Evolutionary conservation across 352 stramenopile species (phyloP).

Genomic region (Phytophthora kernoviae): DNA sequence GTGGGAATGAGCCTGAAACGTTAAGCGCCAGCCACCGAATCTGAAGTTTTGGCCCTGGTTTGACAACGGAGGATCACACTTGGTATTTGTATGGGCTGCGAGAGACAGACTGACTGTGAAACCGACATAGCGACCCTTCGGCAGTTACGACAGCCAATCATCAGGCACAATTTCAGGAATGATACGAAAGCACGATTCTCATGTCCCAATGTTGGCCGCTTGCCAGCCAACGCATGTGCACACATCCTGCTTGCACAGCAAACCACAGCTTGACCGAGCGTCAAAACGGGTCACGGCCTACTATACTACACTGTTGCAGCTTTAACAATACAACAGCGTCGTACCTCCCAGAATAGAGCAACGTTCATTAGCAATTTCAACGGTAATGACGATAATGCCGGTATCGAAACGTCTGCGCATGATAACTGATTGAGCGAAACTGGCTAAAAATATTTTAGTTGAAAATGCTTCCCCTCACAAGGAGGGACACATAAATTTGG

Average conservation of each 20-base stretch:
- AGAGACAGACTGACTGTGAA: not conserved
- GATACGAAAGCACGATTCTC: not conserved
- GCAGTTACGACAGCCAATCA: not conserved
- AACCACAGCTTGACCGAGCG: not conserved
- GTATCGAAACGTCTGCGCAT: too few relatives aligned
- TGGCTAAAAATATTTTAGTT: not conserved
- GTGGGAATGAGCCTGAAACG: conserved; percentile 21
- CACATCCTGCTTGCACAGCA: not conserved
- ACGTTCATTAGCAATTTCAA: too few relatives aligned
- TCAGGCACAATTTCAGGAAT: not conserved
- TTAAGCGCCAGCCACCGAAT: not conserved
- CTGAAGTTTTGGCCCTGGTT: not conserved
- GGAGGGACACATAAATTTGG: conserved; percentile 70
- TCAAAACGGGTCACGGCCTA: too few relatives aligned
- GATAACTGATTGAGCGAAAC: too few relatives aligned
- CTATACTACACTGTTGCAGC: too few relatives aligned
- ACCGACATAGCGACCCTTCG: not conserved
- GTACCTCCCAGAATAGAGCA: too few relatives aligned
- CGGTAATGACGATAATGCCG: too few relatives aligned
- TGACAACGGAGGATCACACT: not conserved
- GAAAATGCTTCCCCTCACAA: conserved; percentile 31
- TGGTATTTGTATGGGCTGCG: not conserved
- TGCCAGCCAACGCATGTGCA: not conserved
- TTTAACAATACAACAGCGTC: too few relatives aligned
- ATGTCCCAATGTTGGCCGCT: not conserved